phyloP scores from a whole-genome alignment of 1,284 basidiomycete genomes.

The Rhodotorula sp. region DNA sequence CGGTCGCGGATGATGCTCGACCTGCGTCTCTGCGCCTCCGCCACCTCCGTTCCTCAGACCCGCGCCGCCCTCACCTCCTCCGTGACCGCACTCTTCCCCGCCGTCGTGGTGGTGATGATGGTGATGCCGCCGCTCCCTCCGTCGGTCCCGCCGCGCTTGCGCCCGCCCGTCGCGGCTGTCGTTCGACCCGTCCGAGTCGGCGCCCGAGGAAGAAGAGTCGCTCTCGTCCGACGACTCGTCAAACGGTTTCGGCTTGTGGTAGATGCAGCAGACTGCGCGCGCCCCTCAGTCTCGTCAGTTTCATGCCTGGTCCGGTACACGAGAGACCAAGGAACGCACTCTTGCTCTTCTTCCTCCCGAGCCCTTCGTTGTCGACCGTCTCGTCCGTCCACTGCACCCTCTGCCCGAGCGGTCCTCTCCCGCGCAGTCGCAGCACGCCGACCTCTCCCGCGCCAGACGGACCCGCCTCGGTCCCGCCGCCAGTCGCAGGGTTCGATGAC shows the following conservation, averaged over 20 bases:
- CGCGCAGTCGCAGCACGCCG: conserved; percentile 51
- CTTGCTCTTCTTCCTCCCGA: conserved; percentile 77
- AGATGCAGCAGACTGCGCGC: conserved; percentile 77
- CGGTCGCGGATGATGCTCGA: background rate
- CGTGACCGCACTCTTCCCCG: background rate
- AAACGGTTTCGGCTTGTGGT: conserved; percentile 70
- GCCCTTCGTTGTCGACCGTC: conserved; percentile 78
- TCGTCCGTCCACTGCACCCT: conserved; percentile 73
- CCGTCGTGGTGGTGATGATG: conserved; percentile 3
- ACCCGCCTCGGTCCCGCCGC: background rate
- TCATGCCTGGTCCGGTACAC: background rate
- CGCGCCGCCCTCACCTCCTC: background rate
- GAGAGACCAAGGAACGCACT: conserved; percentile 58
- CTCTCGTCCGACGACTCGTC: conserved; percentile 57
- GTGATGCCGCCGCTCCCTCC: conserved; percentile 16
- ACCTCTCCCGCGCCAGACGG: conserved; percentile 8
- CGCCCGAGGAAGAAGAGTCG: conserved; percentile 10
- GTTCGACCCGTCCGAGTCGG: conserved; percentile 20
- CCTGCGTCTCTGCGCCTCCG: background rate
- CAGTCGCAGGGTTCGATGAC: background rate
- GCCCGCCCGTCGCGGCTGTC: conserved; percentile 18
- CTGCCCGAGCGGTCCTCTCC: conserved; percentile 46
- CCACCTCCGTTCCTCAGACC: background rate
- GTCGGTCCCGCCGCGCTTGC: background rate
- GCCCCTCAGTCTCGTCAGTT: background rate